Conservation (phyloP, 2,329 filamentous ascomycete genomes). For the Nemania sp. region DNA sequence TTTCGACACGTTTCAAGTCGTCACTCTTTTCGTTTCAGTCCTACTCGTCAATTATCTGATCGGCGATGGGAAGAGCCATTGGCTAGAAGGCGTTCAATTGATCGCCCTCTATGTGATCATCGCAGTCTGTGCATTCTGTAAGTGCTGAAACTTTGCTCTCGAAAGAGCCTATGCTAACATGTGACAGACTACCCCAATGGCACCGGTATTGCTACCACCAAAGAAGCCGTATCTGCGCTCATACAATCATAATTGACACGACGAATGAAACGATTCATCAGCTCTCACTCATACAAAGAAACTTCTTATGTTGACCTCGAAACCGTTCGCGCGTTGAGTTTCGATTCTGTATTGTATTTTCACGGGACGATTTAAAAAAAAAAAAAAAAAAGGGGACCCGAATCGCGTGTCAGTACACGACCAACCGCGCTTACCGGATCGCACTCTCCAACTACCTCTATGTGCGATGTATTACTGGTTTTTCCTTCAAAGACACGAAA, state of each 20-base stretch:
- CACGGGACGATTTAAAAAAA: too few species aligned
- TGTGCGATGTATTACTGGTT: too few species aligned
- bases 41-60: conserved; percentile 87
- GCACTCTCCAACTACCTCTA: too few species aligned
- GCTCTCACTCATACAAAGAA: too few species aligned
- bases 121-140: conserved; percentile 68
- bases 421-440: too few species aligned
- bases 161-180: conserved; percentile 4
- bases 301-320: too few species aligned
- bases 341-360: too few species aligned
- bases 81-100: conserved; percentile 76
- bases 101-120: conserved; percentile 83
- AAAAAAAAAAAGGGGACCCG: too few species aligned
- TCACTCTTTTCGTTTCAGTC: conserved; percentile 80
- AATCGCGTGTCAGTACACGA: too few species aligned
- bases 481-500: too few species aligned
- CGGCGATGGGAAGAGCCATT: conserved; percentile 80
- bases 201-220: conserved; percentile 11
- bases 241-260: neutral
- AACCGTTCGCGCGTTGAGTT: too few species aligned
- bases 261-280: neutral
- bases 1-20: conserved; percentile 89
- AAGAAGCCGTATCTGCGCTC: neutral
- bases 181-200: conserved; percentile 28
- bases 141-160: conserved; percentile 38